phyloP scores from a whole-genome alignment of 2,329 filamentous ascomycete genomes.

The Magnaporthiopsis rhizophila region DNA sequence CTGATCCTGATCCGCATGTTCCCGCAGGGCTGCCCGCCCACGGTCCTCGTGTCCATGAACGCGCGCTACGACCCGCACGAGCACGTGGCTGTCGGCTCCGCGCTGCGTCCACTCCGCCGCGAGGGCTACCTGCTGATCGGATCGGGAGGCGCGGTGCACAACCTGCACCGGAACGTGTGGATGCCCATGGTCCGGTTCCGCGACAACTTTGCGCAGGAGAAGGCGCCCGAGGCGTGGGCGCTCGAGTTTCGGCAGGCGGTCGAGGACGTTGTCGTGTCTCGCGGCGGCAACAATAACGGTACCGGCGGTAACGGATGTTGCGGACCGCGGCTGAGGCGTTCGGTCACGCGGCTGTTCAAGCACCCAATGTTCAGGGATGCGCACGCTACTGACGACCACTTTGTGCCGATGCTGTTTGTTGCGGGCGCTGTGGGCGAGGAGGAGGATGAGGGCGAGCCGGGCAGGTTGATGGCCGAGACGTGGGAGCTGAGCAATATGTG shows the following conservation, averaged over 20 bases:
- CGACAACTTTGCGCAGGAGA: conserved; percentile 54
- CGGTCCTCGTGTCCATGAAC: conserved; percentile 42
- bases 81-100: conserved; percentile 45
- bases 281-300: neutral
- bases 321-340: conserved; percentile 45
- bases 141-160: conserved; percentile 58
- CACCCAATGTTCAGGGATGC: conserved; percentile 58
- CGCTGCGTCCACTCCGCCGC: conserved; percentile 46
- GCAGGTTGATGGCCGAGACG: conserved; percentile 46
- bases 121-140: conserved; percentile 47
- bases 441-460: conserved; percentile 33
- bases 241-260: conserved; percentile 59
- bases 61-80: conserved; percentile 31
- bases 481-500: conserved; percentile 62
- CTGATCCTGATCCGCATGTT: conserved; percentile 65
- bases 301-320: conserved; percentile 25
- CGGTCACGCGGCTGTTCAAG: conserved; percentile 58
- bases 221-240: conserved; percentile 50
- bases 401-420: conserved; percentile 57
- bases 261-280: conserved; percentile 37
- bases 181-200: conserved; percentile 53
- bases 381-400: conserved; percentile 64
- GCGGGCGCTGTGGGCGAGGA: conserved; percentile 45
- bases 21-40: conserved; percentile 54
- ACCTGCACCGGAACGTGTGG: conserved; percentile 62